Conservation (phyloP, 1,139 yeast species). For the Nematodospora anomalae region DNA sequence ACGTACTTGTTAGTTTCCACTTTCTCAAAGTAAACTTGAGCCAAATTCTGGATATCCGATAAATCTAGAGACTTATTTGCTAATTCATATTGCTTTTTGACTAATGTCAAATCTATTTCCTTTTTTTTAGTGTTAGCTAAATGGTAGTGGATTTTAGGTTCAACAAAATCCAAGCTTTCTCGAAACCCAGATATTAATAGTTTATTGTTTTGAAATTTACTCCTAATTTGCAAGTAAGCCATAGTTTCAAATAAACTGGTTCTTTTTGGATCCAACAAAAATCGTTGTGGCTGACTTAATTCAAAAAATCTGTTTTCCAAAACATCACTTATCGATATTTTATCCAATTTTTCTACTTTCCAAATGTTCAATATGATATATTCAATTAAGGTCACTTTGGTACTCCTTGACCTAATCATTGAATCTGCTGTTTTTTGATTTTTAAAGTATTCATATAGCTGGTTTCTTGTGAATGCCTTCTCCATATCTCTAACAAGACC, state of each 20-base stretch:
- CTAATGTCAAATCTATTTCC: constrained; percentile 28
- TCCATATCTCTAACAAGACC: constrained; percentile 13
- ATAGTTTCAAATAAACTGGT: constrained; percentile 5
- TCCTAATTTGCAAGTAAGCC: constrained; percentile 4
- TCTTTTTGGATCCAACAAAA: constrained; percentile 29
- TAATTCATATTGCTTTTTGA: constrained; percentile 25
- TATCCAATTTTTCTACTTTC: constrained; percentile 32
- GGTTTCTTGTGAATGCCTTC: constrained; percentile 22
- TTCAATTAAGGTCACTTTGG: constrained; percentile 18
- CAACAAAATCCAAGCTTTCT: constrained; percentile 5
- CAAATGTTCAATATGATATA: constrained; percentile 39
- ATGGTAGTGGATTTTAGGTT: constrained; percentile 4
- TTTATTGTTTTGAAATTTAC: constrained; percentile 1
- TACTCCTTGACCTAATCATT: constrained; percentile 8
- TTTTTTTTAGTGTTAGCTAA: constrained; percentile 21
- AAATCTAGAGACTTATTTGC: constrained; percentile 30
- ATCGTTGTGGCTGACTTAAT: constrained; percentile 36
- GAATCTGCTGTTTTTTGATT: neutral
- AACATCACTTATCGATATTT: constrained; percentile 38
- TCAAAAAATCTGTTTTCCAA: constrained; percentile 23
- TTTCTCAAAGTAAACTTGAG: constrained; percentile 37
- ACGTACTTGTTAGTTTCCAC: constrained; percentile 17
- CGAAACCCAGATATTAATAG: constrained; percentile 8
- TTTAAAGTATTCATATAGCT: constrained; percentile 23
- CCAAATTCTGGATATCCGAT: constrained; percentile 26